A percentile compares a stretch with the other conserved stretches of the same genome.
Conservation (phyloP, 148 eudicot genomes). For the Cornus suecica region DNA sequence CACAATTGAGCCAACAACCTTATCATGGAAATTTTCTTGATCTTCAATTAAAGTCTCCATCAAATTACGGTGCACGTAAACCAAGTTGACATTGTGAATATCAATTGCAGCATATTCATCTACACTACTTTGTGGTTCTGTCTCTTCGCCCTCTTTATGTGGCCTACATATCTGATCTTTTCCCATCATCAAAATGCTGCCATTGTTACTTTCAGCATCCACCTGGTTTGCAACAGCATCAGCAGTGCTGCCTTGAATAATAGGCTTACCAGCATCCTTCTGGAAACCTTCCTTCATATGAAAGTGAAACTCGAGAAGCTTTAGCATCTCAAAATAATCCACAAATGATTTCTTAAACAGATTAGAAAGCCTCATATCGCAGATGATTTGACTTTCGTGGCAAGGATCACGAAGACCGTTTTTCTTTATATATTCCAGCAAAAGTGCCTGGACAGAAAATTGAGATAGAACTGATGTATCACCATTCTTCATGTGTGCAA, state of each 20-base stretch:
- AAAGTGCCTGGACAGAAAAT: conserved; percentile 79
- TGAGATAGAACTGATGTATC: conserved; percentile 67
- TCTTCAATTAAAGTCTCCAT: conserved; percentile 63
- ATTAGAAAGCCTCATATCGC: conserved; percentile 71
- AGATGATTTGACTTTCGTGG: conserved; percentile 70
- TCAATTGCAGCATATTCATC: conserved; percentile 90
- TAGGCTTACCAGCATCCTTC: conserved; percentile 22
- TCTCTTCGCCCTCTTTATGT: conserved; percentile 51
- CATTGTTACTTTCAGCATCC: conserved; percentile 37
- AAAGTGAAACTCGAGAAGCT: conserved; percentile 69
- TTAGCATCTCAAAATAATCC: conserved; percentile 89
- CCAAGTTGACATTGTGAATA: conserved; percentile 69
- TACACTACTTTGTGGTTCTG: conserved; percentile 41
- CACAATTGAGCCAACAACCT: conserved; percentile 86
- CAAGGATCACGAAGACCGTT: conserved; percentile 89
- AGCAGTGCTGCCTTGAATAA: conserved; percentile 47
- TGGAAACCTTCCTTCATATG: conserved; percentile 30
- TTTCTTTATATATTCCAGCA: conserved; percentile 76
- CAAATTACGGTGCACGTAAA: conserved; percentile 67
- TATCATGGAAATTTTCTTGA: conserved; percentile 61
- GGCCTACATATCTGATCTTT: conserved; percentile 55
- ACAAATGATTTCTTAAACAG: conserved; percentile 76
- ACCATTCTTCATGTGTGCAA: conserved; percentile 80
- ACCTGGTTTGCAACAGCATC: conserved; percentile 37
- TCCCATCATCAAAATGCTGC: conserved; percentile 29